Evolutionary conservation across 2,329 filamentous ascomycete species (phyloP).

Genomic region (Zasmidium angulare): DNA sequence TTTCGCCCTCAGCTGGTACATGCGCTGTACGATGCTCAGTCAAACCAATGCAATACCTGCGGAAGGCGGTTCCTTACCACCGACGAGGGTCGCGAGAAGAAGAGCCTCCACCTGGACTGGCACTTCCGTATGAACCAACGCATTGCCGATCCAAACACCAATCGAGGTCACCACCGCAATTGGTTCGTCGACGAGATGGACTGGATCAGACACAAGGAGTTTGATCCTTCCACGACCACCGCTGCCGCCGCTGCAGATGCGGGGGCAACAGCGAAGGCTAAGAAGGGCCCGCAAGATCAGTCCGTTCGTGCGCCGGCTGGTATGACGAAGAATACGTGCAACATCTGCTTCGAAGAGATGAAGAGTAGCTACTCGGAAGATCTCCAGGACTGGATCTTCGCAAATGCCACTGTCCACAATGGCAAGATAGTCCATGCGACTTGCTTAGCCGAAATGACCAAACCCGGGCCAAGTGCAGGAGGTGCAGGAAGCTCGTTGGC

Average conservation of each 20-base stretch:
- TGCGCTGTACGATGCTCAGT: slow-evolving; percentile 74
- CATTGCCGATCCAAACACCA: slow-evolving; percentile 74
- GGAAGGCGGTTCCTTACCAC: slow-evolving; percentile 81
- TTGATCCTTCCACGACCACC: slow-evolving; percentile 60
- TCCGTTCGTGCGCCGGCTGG: slow-evolving; percentile 83
- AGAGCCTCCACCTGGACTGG: slow-evolving; percentile 94
- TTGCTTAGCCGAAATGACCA: slow-evolving; percentile 80
- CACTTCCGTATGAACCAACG: slow-evolving; percentile 93
- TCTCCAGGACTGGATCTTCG: slow-evolving; percentile 95
- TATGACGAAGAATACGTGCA: slow-evolving; percentile 74
- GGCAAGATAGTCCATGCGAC: slow-evolving; percentile 84
- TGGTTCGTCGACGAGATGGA: slow-evolving; percentile 94
- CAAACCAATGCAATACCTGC: slow-evolving; percentile 87
- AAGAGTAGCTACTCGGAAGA: slow-evolving; percentile 90
- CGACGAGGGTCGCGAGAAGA: slow-evolving; percentile 76
- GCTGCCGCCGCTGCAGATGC: slow-evolving; percentile 43
- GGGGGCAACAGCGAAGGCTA: slow-evolving; percentile 42
- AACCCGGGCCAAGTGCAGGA: slow-evolving; percentile 30
- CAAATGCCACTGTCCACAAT: slow-evolving; percentile 78
- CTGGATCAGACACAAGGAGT: slow-evolving; percentile 84
- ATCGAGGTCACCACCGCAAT: slow-evolving; percentile 83
- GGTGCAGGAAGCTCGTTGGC: slow-evolving; percentile 23
- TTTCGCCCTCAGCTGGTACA: slow-evolving; percentile 73
- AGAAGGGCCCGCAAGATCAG: slow-evolving; percentile 61
- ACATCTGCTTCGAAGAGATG: slow-evolving; percentile 94